Conservation (phyloP, 2,329 filamentous ascomycete genomes). For the Macroventuria anomochaeta region DNA sequence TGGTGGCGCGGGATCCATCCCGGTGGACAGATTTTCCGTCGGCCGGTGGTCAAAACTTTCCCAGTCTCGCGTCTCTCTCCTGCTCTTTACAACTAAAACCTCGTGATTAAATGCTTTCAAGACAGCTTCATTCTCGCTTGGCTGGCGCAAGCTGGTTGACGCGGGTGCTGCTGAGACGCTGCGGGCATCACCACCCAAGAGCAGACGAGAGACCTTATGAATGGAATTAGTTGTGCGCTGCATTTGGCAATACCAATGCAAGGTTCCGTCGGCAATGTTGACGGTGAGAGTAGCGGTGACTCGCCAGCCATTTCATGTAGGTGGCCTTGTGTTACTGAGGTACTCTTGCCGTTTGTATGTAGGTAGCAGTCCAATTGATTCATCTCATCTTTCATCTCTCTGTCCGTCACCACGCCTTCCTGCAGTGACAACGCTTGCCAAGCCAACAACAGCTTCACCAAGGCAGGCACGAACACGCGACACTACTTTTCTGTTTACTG, state of each 20-base stretch:
- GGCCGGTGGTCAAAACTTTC: slow-evolving; percentile 26
- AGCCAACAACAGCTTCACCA: slow-evolving; percentile 4
- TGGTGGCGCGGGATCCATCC: slow-evolving; percentile 8
- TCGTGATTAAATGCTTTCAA: slow-evolving; percentile 75
- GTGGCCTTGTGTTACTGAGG: slow-evolving; percentile 1
- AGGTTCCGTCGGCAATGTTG: not conserved
- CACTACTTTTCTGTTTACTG: not conserved
- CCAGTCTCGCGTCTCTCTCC: slow-evolving; percentile 27
- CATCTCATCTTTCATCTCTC: slow-evolving; percentile 1
- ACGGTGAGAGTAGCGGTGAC: not conserved
- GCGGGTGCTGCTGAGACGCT: slow-evolving; percentile 59
- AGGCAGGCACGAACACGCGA: slow-evolving; percentile 9
- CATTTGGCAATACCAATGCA: slow-evolving; percentile 1
- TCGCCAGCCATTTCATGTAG: slow-evolving; percentile 6
- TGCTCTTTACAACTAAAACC: slow-evolving; percentile 77
- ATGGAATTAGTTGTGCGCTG: slow-evolving; percentile 50
- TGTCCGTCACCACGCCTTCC: slow-evolving; percentile 3
- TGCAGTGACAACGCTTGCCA: slow-evolving; percentile 14
- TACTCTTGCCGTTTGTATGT: slow-evolving; percentile 7
- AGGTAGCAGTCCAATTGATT: slow-evolving; percentile 23
- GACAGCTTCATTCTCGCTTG: slow-evolving; percentile 62
- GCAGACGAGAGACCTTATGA: slow-evolving; percentile 55
- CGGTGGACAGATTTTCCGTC: not conserved
- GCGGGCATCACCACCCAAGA: slow-evolving; percentile 56
- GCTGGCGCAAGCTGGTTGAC: slow-evolving; percentile 54